Evolutionary conservation across 176 grass and related monocot species (phyloP).

Genomic region (Aegilops sharonensis): DNA sequence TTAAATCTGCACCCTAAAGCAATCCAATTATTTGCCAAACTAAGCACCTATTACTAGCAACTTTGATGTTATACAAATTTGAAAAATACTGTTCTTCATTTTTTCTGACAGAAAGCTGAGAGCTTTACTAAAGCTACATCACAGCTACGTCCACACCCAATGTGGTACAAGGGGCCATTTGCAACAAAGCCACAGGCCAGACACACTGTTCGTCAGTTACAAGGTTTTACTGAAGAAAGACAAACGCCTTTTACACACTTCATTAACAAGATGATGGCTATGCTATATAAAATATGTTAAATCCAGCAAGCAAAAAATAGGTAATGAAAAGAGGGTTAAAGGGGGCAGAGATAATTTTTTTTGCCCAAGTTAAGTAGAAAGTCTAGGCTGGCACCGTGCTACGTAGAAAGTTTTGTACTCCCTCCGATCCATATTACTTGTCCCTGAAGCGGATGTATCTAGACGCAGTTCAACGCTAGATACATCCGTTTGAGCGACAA

Average conservation of each 20-base stretch:
- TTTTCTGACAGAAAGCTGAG: neutral
- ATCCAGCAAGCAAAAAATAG: neutral
- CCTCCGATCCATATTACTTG: no score
- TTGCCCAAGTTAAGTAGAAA: neutral
- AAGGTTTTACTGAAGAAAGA: neutral
- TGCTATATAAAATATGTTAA: neutral
- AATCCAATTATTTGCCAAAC: neutral
- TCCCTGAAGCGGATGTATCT: no score
- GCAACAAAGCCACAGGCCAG: neutral
- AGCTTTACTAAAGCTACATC: neutral
- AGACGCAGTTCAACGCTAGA: no score
- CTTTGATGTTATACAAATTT: neutral
- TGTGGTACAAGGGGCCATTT: neutral
- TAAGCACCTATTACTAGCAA: neutral
- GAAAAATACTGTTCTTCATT: fast-evolving
- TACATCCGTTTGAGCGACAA: no score
- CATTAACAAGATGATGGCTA: neutral
- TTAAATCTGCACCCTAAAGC: neutral
- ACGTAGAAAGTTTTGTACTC: no score
- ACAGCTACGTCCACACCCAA: neutral
- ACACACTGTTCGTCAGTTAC: neutral
- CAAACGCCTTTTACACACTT: neutral
- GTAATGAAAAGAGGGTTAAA: neutral
- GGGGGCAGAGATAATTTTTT: neutral
- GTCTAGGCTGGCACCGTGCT: neutral